Evolutionary conservation across 2,329 filamentous ascomycete genomes (phyloP), one percentile per base, ranked within the genome.

Genomic region (Cytospora paraplurivora): DNA sequence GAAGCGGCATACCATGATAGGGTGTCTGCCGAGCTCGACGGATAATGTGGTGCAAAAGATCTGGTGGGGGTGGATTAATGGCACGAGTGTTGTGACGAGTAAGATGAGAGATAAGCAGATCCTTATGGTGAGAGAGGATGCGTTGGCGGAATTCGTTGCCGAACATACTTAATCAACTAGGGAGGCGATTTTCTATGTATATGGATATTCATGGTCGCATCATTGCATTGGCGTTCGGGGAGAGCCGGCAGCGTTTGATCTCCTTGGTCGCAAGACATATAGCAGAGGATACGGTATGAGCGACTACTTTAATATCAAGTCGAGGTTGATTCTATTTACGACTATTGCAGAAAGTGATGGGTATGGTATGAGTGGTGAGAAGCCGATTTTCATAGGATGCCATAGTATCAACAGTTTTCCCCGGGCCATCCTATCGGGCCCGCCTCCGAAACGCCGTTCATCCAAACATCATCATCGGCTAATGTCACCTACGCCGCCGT

Each of bases 11-110:
- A 50, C 53, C 44, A 75, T 72, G 63, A 62, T 62, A 47, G 63
- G 55, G 41, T 70, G 67, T 44, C 72, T 71, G 41, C 70, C 73
- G 63, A 69, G 75, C 55, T 64, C 70, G 51, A 68, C 69, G 55
- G 73, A 77, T 49, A 77, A 78, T 55, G 70, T 79, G 17, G 74
- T 82, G 68, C 78, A 81, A 71, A 79, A 77, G 72, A 77, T 82
- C 41, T 82, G 80, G 80, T 73, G 73, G 50, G 77, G 79, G 5
- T 81, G 80, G 76, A 74, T 80, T 63, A 69, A 75, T 32, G 78
- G 78, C 19, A 76, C 75, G 10, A 75, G 76, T 12, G 72, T 76
- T 55, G 77, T 72, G 51, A 77, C 69, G 59, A 76, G 76, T 37
- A 72, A 72, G 41, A 69, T 81, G 73, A 77, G 75, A 12, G 73